These are phyloP conservation scores for Atkinsonella hypoxylon DNA, from an alignment of 2,329 filamentous ascomycete species.

Conservation along the genomic window DNA sequence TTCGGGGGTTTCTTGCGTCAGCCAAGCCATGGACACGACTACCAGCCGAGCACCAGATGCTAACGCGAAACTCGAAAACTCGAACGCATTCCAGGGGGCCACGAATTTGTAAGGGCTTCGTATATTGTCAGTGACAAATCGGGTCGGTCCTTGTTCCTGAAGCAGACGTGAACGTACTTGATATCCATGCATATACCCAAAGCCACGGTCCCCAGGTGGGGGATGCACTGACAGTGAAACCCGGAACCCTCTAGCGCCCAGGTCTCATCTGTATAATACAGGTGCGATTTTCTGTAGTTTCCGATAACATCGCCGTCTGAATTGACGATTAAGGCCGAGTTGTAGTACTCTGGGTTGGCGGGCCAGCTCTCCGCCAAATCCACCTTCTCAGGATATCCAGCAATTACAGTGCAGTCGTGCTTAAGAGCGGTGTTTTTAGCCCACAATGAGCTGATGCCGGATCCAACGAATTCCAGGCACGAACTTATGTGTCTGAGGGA, in stretches of 20 bases:
- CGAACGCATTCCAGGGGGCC: constrained; percentile 26
- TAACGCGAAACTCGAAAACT: constrained; percentile 44
- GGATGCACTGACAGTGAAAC: constrained; percentile 34
- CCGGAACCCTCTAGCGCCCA: constrained; percentile 48
- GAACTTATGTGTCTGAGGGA: constrained; percentile 55
- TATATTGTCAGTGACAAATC: neutral
- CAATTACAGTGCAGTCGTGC: constrained; percentile 54
- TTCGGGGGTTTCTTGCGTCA: constrained; percentile 43
- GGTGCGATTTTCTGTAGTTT: constrained; percentile 48
- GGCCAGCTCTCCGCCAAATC: constrained; percentile 40
- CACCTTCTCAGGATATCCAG: constrained; percentile 63
- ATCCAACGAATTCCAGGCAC: constrained; percentile 52
- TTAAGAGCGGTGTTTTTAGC: constrained; percentile 53
- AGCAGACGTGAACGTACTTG: constrained; percentile 33
- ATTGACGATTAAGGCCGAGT: constrained; percentile 41
- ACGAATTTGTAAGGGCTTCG: constrained; percentile 25
- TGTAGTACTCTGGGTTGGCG: constrained; percentile 40
- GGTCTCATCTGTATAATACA: constrained; percentile 49
- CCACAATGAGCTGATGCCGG: constrained; percentile 61
- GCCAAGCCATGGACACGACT: constrained; percentile 68
- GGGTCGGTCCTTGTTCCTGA: neutral
- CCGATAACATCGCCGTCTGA: constrained; percentile 46
- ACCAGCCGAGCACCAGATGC: constrained; percentile 46
- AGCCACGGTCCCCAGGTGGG: constrained; percentile 36
- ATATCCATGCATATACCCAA: constrained; percentile 54